Conservation (phyloP, 805 yeast genomes). For the Saccharomycopsis vini region DNA sequence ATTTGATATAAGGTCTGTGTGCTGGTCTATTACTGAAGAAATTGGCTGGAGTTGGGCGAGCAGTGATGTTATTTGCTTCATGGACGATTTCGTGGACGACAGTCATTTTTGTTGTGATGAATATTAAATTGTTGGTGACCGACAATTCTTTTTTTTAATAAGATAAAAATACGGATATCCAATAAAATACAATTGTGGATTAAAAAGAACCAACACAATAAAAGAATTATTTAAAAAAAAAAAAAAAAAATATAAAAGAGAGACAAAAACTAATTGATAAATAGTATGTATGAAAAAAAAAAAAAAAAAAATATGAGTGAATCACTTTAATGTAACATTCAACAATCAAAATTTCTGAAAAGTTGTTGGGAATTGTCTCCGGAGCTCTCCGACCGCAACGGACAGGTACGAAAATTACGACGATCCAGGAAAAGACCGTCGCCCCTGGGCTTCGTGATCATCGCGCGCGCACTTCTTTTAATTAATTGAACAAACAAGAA, state of each 20-base stretch:
- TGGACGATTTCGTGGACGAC: conserved; percentile 37
- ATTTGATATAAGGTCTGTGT: conserved; percentile 46
- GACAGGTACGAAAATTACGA: too few relatives aligned
- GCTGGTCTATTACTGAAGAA: conserved; percentile 54
- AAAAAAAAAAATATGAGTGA: too few relatives aligned
- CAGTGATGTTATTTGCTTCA: conserved; percentile 46
- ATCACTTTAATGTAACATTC: too few relatives aligned
- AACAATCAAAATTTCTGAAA: too few relatives aligned
- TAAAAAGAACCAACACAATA: background rate
- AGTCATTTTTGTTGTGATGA: background rate
- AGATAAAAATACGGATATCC: background rate
- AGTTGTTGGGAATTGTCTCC: too few relatives aligned
- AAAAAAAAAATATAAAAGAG: background rate
- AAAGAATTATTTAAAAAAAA: background rate
- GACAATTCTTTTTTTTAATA: background rate
- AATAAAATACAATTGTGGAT: too few relatives aligned
- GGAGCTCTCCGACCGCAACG: too few relatives aligned
- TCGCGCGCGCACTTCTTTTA: too few relatives aligned
- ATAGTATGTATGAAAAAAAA: too few relatives aligned
- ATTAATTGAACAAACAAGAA: too few relatives aligned
- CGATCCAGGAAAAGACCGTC: too few relatives aligned
- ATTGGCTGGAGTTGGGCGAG: conserved; percentile 44
- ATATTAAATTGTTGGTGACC: background rate
- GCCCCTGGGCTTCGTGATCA: too few relatives aligned
- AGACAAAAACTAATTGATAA: background rate